These are phyloP conservation scores for Neurospora hispaniola DNA, from an alignment of 495 filamentous ascomycete species.

Conservation along the genomic window DNA sequence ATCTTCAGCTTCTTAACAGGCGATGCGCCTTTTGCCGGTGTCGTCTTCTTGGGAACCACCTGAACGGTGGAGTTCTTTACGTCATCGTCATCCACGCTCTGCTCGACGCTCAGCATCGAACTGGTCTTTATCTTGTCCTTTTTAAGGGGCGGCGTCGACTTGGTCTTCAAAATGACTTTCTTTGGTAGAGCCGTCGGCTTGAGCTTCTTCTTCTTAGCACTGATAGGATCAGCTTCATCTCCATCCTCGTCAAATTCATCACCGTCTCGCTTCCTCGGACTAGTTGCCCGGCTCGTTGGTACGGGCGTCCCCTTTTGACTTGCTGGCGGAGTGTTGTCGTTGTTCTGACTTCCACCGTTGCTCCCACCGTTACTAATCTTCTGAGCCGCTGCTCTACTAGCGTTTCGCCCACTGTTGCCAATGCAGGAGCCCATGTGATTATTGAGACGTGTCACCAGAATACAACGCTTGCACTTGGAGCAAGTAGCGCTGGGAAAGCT, in stretches of 20 bases:
- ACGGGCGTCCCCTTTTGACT: slow-evolving; percentile 50
- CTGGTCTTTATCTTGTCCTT: slow-evolving; percentile 37
- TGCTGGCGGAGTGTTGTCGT: slow-evolving; percentile 43
- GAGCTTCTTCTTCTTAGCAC: slow-evolving; percentile 45
- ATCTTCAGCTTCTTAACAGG: slow-evolving; percentile 39
- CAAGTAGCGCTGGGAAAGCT: slow-evolving; percentile 53
- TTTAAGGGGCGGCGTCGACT: slow-evolving; percentile 21
- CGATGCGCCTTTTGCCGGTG: slow-evolving; percentile 26
- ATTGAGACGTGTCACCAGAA: slow-evolving; percentile 46
- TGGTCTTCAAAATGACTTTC: slow-evolving; percentile 41
- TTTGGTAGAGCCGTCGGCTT: slow-evolving; percentile 27
- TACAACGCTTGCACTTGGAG: slow-evolving; percentile 44
- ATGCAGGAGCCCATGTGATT: slow-evolving; percentile 77
- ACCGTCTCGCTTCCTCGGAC: slow-evolving; percentile 42
- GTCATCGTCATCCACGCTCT: slow-evolving; percentile 28
- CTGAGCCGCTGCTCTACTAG: slow-evolving; percentile 46
- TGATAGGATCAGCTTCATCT: slow-evolving; percentile 36
- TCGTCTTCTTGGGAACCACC: slow-evolving; percentile 34
- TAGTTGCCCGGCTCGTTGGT: slow-evolving; percentile 34
- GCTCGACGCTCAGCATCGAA: slow-evolving; percentile 31
- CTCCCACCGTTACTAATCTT: slow-evolving; percentile 43
- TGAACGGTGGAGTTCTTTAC: slow-evolving; percentile 30
- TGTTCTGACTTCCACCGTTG: slow-evolving; percentile 36
- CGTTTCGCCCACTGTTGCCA: slow-evolving; percentile 60
- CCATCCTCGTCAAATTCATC: slow-evolving; percentile 40